A percentile compares a stretch with the other conserved stretches of the same genome.
phyloP scores from a whole-genome alignment of 352 stramenopile species.

The Discostella stelligera region DNA sequence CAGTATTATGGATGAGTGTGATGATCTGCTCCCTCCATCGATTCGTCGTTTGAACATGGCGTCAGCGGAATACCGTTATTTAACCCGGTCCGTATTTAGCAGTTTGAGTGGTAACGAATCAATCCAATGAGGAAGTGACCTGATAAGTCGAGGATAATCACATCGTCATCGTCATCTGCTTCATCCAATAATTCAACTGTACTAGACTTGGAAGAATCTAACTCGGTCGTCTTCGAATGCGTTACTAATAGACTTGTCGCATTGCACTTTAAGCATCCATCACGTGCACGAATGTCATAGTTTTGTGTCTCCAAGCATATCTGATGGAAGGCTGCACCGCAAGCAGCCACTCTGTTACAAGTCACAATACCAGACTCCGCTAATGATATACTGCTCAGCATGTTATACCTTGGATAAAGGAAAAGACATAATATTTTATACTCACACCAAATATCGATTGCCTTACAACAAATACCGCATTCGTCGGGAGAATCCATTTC shows the following conservation, averaged over 20 bases:
- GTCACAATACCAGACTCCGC: slow-evolving; percentile 3
- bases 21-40: slow-evolving; percentile 33
- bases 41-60: slow-evolving; percentile 49
- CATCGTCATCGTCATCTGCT: too few relatives aligned
- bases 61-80: slow-evolving; percentile 62
- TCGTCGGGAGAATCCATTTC: background rate
- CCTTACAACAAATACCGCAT: slow-evolving; percentile 5
- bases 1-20: background rate
- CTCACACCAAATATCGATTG: slow-evolving; percentile 14
- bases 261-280: slow-evolving; percentile 22
- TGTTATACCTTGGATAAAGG: too few relatives aligned
- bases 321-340: slow-evolving; percentile 14
- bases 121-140: background rate
- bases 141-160: too few relatives aligned
- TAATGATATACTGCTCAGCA: too few relatives aligned
- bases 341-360: slow-evolving; percentile 18
- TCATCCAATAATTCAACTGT: background rate
- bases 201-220: background rate
- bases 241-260: background rate
- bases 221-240: background rate
- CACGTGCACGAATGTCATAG: slow-evolving; percentile 17
- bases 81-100: slow-evolving; percentile 39
- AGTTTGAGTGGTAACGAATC: slow-evolving; percentile 23
- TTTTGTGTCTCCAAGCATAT: slow-evolving; percentile 8
- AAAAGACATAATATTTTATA: background rate